A percentile compares a stretch with the other conserved stretches of the same genome.
phyloP scores from a whole-genome alignment of 2,329 filamentous ascomycete species.

The Didymella lethalis region DNA sequence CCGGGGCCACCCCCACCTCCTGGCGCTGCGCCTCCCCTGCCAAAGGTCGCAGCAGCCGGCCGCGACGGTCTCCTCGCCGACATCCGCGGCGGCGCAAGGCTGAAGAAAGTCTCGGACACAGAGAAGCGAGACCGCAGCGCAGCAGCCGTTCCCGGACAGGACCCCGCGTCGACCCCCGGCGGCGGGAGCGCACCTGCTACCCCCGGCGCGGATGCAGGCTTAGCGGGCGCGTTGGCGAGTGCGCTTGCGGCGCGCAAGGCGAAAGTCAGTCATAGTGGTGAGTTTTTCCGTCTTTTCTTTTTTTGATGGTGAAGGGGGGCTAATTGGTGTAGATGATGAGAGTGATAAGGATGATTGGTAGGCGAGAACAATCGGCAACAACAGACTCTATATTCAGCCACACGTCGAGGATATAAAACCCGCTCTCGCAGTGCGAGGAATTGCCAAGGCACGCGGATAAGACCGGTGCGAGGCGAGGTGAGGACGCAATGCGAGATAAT shows the following conservation, averaged over 20 bases:
- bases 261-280: constrained; percentile 95
- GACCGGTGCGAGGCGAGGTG: too few species aligned
- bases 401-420: too few species aligned
- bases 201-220: constrained; percentile 44
- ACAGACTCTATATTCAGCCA: too few species aligned
- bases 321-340: constrained; percentile 71
- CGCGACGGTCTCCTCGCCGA: constrained; percentile 72
- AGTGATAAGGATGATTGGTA: constrained; percentile 78
- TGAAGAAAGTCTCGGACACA: constrained; percentile 77
- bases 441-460: too few species aligned
- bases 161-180: constrained; percentile 60
- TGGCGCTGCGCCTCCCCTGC: constrained; percentile 37
- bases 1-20: constrained; percentile 50
- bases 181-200: constrained; percentile 50
- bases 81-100: constrained; percentile 70
- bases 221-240: constrained; percentile 71
- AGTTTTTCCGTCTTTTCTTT: constrained; percentile 37
- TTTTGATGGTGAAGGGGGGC: constrained; percentile 20
- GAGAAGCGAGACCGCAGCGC: constrained; percentile 76
- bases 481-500: too few species aligned
- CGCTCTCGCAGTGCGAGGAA: too few species aligned
- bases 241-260: constrained; percentile 86
- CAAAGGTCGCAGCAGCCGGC: constrained; percentile 53
- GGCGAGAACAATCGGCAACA: not conserved
- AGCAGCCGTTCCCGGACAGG: constrained; percentile 65